Conservation (phyloP, 192 early-diverging fungal genomes). For the Phlyctochytrium planicorne region DNA sequence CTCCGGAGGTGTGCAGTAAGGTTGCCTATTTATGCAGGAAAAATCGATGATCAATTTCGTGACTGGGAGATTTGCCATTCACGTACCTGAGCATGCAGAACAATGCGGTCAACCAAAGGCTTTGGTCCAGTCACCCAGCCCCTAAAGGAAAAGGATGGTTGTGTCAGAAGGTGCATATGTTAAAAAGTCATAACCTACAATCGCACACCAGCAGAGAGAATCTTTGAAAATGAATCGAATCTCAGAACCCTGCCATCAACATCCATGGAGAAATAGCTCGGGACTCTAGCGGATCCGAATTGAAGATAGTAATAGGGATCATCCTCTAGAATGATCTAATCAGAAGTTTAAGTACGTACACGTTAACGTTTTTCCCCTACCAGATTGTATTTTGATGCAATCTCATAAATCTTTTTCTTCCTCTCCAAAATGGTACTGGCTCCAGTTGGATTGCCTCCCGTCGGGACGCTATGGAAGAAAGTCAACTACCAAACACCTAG, state of each 20-base stretch:
- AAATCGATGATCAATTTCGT: not conserved
- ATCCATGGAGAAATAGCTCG: slow-evolving; percentile 89
- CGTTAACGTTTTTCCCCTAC: not conserved
- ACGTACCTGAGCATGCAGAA: slow-evolving; percentile 66
- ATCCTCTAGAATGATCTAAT: slow-evolving; percentile 81
- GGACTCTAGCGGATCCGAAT: slow-evolving; percentile 47
- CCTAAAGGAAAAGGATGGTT: not conserved
- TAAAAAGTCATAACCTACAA: slow-evolving; percentile 51
- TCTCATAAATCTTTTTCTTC: slow-evolving; percentile 73
- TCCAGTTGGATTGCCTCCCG: slow-evolving; percentile 90
- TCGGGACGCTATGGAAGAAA: slow-evolving; percentile 74
- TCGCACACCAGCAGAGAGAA: slow-evolving; percentile 84
- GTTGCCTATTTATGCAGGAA: slow-evolving; percentile 39
- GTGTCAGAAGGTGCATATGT: not conserved
- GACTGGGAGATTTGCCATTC: not conserved
- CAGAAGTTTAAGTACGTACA: not conserved
- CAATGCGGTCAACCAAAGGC: slow-evolving; percentile 75
- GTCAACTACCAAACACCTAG: not conserved
- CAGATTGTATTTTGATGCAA: slow-evolving; percentile 73
- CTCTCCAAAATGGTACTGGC: slow-evolving; percentile 73
- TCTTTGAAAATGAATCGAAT: slow-evolving; percentile 91
- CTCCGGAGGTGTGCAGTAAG: slow-evolving; percentile 79
- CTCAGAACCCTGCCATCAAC: slow-evolving; percentile 84
- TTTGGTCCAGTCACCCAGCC: slow-evolving; percentile 52
- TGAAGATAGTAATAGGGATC: slow-evolving; percentile 95